Evolutionary conservation across 2,329 filamentous ascomycete genomes (phyloP), one percentile per base, ranked within the genome.

Genomic region (Apiospora kogelbergensis): DNA sequence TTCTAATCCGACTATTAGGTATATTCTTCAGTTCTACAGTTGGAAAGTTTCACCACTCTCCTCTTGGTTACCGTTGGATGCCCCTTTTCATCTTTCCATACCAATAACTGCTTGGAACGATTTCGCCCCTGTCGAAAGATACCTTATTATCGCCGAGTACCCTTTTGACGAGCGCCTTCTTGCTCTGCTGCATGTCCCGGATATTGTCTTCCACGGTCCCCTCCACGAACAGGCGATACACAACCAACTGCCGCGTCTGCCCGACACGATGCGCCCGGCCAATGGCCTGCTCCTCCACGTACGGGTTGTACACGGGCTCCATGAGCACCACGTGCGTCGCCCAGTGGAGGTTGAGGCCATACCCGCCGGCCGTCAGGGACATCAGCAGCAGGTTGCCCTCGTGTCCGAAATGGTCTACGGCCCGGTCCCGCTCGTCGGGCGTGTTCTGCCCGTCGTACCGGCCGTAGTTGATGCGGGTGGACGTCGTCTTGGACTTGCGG

Each of bases 321-420:
- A 66, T n/a, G 33, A 70, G 42, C 33, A 68, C 7, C 1, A 70
- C 37, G 11, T 64, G 57, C 6, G 44, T 57, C 4, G 66, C 68
- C 9, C 53, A 15, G 1, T 44, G 17, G 7, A 70, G 63, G 17
- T 70, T 68, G 20, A 70, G 48, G n/a, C 68, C 67, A 94, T 10
- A 26, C 9, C 94, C 94, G 13, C 92, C 92, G 1, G 91, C 91
- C 74, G 92, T 93, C 68, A 94, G 82, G 10, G 90, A 93, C 11
- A 94, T 85, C 20, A 94, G 82, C 86, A 94, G 90, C 76, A 76
- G 67, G 26, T 75, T 71, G 7, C 68, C 69, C 10, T 72, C 69
- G 2, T 71, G 68, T 73, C 73, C 75, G 33, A 78, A 78, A 10
- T 71, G 70, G 33, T 73, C 60, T 9, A 76, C 71, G 11, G 74